Conservation (phyloP, 768 basidiomycete genomes). For the Hygrophorus pudorinus region DNA sequence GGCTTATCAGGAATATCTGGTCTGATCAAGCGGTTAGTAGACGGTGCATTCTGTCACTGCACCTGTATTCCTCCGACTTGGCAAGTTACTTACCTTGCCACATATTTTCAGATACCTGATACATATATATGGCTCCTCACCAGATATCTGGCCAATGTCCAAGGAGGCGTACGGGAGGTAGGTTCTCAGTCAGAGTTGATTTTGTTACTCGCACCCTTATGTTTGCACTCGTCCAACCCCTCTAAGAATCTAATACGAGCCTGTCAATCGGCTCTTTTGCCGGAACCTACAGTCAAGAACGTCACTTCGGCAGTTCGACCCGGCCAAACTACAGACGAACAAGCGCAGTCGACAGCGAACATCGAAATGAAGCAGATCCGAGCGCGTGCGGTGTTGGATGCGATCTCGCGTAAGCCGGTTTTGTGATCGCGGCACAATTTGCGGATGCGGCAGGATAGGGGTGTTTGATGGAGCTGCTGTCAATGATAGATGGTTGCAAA, state of each 20-base stretch:
- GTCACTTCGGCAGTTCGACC: background rate
- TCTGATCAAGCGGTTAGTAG: slow-evolving; percentile 33
- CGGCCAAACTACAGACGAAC: background rate
- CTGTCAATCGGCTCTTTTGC: background rate
- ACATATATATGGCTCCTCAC: slow-evolving; percentile 32
- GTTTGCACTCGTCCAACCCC: too few species aligned
- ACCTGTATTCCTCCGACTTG: too few species aligned
- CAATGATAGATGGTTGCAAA: too few species aligned
- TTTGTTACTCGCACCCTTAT: too few species aligned
- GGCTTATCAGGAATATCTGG: slow-evolving; percentile 62
- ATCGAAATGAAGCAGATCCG: background rate
- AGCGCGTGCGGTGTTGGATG: background rate
- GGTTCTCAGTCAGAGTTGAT: background rate
- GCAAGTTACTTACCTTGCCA: background rate
- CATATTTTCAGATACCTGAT: slow-evolving; percentile 41
- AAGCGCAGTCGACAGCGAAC: background rate
- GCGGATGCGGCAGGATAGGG: too few species aligned
- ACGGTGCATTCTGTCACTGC: background rate
- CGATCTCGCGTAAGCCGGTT: background rate
- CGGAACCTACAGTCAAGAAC: background rate
- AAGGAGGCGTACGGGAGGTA: slow-evolving; percentile 38
- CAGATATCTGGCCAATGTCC: slow-evolving; percentile 35
- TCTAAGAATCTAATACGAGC: slow-evolving; percentile 1
- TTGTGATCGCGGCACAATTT: too few species aligned
- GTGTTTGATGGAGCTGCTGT: too few species aligned